Base-by-base conservation (phyloP, 495 filamentous ascomycete species). In the Saxophila tyrrhenica region DNA sequence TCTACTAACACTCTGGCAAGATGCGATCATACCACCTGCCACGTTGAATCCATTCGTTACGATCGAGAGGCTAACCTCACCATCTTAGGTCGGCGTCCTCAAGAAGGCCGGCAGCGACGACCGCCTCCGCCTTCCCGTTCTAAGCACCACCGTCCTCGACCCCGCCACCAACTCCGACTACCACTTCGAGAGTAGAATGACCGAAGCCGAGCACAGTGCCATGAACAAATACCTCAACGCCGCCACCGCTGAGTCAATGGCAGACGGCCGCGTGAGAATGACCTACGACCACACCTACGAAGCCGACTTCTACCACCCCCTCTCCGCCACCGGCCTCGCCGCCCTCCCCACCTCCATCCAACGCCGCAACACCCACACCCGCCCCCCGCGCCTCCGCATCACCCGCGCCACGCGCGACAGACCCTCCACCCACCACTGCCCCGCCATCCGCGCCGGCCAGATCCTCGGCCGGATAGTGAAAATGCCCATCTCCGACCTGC, bases 401-500 rank as follows among this genome's bases (percentile, higher is more conserved):
- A 91, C 87, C 3, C 89, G 84, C 3, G 78, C 80, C 29, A 85
- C 91, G 64, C 29, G 29, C 29, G 29, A 35, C 29, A 84, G 61
- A n/a, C n/a, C n/a, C n/a, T n/a, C n/a, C n/a, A n/a, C n/a, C n/a
- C 2, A 23, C 45, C 9, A n/a, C 35, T 39, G 9, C 35, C 9
- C 9, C 35, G 81, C 83, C 61, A n/a, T n/a, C n/a, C n/a, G n/a
- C n/a, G 85, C 81, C 0, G 79, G 80, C 17, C 73, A 84, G 52
- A 70, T 88, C 8, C 60, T 89, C 10, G 87, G 83, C 29, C 88
- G 86, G 65, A 95, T 97, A 44, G 77, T 97, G 64, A 97, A 97
- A 73, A 81, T 78, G 21, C 78, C 87, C 25, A 69, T 97, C n/a
- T 83, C 83, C 29, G 87, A 97, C 67, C 66, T 92, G 8, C 83